phyloP scores from a whole-genome alignment of 306 rosid species.

The Ziziphus jujuba region DNA sequence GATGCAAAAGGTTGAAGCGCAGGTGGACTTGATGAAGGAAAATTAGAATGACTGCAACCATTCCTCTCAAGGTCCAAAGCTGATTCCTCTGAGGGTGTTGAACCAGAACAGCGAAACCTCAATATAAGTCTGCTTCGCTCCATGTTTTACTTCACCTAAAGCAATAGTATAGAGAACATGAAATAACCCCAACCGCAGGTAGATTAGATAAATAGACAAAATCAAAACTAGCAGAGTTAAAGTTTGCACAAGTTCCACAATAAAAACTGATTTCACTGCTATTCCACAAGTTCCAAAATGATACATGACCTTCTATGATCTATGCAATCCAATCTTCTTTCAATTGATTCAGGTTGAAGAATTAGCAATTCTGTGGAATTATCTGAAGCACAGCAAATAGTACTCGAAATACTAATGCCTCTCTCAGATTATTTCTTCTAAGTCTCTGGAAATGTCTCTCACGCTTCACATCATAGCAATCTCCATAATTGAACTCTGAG shows the following conservation, averaged over 20 bases:
- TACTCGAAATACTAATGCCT: neutral
- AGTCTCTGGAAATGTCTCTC: too few relatives aligned
- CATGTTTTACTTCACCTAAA: constrained; percentile 52
- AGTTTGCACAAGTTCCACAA: constrained; percentile 10
- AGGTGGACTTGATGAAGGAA: constrained; percentile 87
- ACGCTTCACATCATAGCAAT: too few relatives aligned
- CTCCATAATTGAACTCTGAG: too few relatives aligned
- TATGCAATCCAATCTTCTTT: neutral
- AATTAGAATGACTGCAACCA: constrained; percentile 82
- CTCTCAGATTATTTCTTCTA: neutral
- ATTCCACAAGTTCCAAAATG: neutral
- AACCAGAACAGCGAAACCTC: constrained; percentile 73
- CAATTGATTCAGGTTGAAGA: neutral
- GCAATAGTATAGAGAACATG: constrained; percentile 3
- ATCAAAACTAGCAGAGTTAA: neutral
- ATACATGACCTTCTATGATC: neutral
- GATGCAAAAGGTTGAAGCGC: constrained; percentile 89
- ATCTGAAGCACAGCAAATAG: neutral
- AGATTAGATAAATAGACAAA: constrained; percentile 2
- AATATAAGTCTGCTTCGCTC: constrained; percentile 61
- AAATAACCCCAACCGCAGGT: neutral
- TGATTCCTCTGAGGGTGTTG: constrained; percentile 94
- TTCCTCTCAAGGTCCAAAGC: constrained; percentile 92
- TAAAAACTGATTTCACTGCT: neutral
- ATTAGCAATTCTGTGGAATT: neutral